Conservation (phyloP, 2,329 filamentous ascomycete genomes). For the Catunica adiposa region DNA sequence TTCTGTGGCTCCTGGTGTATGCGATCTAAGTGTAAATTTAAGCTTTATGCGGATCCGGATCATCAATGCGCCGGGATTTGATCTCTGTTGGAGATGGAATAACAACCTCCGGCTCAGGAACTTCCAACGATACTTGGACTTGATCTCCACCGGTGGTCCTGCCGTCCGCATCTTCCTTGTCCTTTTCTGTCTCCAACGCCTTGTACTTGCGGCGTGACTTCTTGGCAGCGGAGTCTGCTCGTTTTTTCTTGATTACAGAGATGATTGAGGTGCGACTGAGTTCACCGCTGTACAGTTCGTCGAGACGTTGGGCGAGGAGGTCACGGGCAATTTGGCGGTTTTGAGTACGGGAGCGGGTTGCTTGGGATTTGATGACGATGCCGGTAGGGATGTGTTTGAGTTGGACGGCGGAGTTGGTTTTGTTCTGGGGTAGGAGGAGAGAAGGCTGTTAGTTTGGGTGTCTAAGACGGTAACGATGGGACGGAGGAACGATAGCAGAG, state of each 20-base stretch:
- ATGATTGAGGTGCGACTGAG: conserved; percentile 50
- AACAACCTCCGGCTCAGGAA: not conserved
- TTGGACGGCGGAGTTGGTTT: conserved; percentile 90
- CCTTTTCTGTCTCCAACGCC: conserved; percentile 36
- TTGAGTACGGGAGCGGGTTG: conserved; percentile 68
- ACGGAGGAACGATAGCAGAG: no score
- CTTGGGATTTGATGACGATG: conserved; percentile 86
- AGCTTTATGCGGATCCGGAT: not conserved
- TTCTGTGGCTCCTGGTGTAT: not conserved
- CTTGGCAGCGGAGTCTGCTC: conserved; percentile 60
- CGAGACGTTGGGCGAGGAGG: conserved; percentile 57
- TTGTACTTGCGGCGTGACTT: conserved; percentile 71
- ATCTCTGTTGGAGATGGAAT: not conserved
- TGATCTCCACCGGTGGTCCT: no score
- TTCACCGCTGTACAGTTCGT: conserved; percentile 56
- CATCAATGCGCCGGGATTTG: not conserved
- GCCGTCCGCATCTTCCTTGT: conserved; percentile 5
- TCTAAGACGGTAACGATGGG: not conserved
- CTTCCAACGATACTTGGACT: not conserved
- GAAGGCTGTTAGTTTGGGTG: conserved; percentile 1
- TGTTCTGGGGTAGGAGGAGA: conserved; percentile 45
- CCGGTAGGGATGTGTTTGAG: conserved; percentile 80
- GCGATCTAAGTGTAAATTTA: not conserved
- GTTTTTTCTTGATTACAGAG: conserved; percentile 44
- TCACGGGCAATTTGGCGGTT: conserved; percentile 75